Evolutionary conservation across 1,284 basidiomycete genomes (phyloP), one percentile per base, ranked within the genome.

Genomic region (Sanguinoderma infundibulare): DNA sequence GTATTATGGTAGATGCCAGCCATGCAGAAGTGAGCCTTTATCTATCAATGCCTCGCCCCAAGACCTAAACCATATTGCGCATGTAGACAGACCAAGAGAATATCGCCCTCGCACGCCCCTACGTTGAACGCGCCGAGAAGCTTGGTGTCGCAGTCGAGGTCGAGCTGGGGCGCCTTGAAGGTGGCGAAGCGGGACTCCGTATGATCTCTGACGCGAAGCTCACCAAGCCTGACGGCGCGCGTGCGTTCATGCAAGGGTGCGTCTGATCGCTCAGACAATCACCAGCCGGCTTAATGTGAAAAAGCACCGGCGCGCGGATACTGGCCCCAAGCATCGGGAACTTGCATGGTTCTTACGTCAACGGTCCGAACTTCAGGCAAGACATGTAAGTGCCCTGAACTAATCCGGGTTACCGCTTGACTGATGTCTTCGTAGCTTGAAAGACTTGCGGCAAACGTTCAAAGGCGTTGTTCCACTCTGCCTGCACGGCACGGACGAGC

Each of bases 1-100:
- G 79, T 63, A 82, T 83, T 67, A 83, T 83, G 81, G 80, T 81
- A 3, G 81, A 83, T 67, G 81, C 81, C 8, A 80, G 78, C 60
- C 81, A 83, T 61, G 81, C 81, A 14, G 80, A 82, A 34, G 79
- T 76, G 59, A 26, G 67, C 9, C 9, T 17, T 5, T 20, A 14
- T 22, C 22, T 17, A 36, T 5, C 39, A 1, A 17, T 14, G 44
- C 12, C n/a, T 12, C 22, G 0, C 3, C 28, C 8, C 2, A 10
- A 22, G 17, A 17, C 62, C 36, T 36, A 46, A 22, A 54, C 10
- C 20, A 20, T 17, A 9, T 9, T 20, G 40, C 22, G 20, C 36
- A 10, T 44, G 12, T 47, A 83, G 80, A 81, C 78, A 0, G 81
- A 83, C 62, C 80, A 83, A 67, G 81, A 83, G 67, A 83, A 83